phyloP scores from a whole-genome alignment of 2,329 filamentous ascomycete genomes.

The Cladosporium oxysporum region DNA sequence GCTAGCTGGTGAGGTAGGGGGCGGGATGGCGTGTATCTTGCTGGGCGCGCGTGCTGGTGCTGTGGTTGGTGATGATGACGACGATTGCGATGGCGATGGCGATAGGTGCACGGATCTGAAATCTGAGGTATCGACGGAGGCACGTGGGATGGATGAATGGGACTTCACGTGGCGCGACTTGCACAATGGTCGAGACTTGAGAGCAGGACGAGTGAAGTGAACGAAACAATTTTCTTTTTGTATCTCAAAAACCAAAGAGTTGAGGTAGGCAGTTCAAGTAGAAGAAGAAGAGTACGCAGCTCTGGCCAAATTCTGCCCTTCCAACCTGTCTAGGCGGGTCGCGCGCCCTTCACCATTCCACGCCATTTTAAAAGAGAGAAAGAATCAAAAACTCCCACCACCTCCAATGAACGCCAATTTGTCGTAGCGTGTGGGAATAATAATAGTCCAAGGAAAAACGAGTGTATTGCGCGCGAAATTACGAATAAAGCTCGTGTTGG shows the following conservation, averaged over 20 bases:
- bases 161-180: background rate
- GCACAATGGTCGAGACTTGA: background rate
- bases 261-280: background rate
- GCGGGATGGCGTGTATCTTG: background rate
- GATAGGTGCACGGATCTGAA: background rate
- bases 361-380: background rate
- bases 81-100: too few relatives aligned
- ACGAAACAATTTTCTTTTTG: background rate
- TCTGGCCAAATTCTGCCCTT: constrained; percentile 1
- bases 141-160: background rate
- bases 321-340: background rate
- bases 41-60: background rate
- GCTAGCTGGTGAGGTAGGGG: background rate
- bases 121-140: background rate
- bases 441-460: background rate
- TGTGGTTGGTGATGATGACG: background rate
- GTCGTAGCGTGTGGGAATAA: background rate
- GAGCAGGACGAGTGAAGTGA: background rate
- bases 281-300: background rate
- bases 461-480: background rate
- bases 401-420: background rate
- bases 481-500: constrained; percentile 1
- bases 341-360: background rate
- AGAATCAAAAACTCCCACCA: background rate
- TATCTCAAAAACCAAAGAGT: background rate